Evolutionary conservation across 2,329 filamentous ascomycete species (phyloP), one percentile per base, ranked within the genome.

Genomic region (Tolypocladium paradoxum): DNA sequence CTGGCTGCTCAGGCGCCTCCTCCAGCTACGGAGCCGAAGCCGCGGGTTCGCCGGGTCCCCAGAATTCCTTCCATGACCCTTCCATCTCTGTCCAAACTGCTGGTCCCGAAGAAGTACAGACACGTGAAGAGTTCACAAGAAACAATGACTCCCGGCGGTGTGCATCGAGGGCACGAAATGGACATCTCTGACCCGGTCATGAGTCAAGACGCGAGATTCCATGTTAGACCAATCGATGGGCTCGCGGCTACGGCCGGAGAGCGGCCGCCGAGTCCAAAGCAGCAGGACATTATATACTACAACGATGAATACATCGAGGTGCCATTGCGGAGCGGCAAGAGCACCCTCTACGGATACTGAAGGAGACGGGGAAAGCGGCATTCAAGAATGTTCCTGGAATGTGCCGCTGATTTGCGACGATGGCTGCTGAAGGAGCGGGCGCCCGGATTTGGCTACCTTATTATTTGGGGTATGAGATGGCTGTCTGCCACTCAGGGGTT

Each of bases 101-200:
- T 66, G 0, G 60, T 72, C 12, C 70, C 75, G 0, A 76, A 70
- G 58, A 70, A 71, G 57, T 71, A 74, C 58, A 55, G 29, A 22
- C 40, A 16, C 36, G 27, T n/a, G 14, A 50, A 29, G 22, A 18
- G 33, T 7, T 43, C 49, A 16, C 20, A 8, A 2, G 49, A 51
- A 33, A 46, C 33, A 3, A 16, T 11, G 45, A 66, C 65, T 2
- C 66, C 67, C 0, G 35, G 62, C 1, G 64, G 58, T 1, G 57
- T 57, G 12, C 55, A 59, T 6, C 61, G 52, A 18, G 62, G 63
- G 37, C 34, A 56, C 2, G 57, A 60, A 16, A 57, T 68, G 50
- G 57, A 63, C 3, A 68, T 72, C 6, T 65, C 64, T 5, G 54
- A 60, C 3, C 68, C 69, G 0, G 52, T 65, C 33, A 53, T 67